A percentile compares a stretch with the other conserved stretches of the same genome.
These are phyloP conservation scores for Picea glauca DNA, from an alignment of 75 land plant species.

Conservation along the genomic window DNA sequence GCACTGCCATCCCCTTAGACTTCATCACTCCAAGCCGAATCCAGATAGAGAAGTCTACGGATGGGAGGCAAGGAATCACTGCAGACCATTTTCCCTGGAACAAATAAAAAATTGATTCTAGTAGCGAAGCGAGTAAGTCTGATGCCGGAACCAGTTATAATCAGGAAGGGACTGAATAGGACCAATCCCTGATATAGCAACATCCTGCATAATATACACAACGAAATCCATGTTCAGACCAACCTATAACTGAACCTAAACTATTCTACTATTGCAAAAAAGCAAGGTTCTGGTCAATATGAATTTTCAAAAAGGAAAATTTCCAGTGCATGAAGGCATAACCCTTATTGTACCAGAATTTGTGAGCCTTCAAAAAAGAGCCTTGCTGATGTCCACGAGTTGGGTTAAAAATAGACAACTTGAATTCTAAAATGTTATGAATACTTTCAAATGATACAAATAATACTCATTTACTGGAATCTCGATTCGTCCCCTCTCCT, in stretches of 20 bases:
- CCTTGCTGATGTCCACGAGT: not conserved
- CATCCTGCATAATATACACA: slow-evolving; percentile 46
- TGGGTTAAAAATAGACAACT: not conserved
- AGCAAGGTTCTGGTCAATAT: too few relatives aligned
- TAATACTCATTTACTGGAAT: not conserved
- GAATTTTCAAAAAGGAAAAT: not conserved
- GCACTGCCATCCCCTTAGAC: too few relatives aligned
- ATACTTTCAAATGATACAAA: not conserved
- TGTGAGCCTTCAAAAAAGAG: not conserved
- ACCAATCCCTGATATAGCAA: slow-evolving; percentile 88
- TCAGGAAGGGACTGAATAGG: slow-evolving; percentile 81
- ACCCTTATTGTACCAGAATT: not conserved
- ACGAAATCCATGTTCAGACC: not conserved
- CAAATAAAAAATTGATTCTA: too few relatives aligned
- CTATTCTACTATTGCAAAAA: not conserved
- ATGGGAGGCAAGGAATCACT: too few relatives aligned
- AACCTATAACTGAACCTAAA: not conserved
- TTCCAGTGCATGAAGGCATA: not conserved
- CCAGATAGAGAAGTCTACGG: too few relatives aligned
- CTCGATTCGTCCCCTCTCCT: not conserved
- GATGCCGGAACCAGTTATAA: slow-evolving; percentile 75
- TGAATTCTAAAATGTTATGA: not conserved
- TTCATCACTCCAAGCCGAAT: too few relatives aligned
- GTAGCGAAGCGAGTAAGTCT: too few relatives aligned
- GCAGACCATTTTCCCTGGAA: too few relatives aligned